These are phyloP conservation scores for Ceratobasidium sp. DNA, from an alignment of 1,284 basidiomycete species.

Conservation along the genomic window DNA sequence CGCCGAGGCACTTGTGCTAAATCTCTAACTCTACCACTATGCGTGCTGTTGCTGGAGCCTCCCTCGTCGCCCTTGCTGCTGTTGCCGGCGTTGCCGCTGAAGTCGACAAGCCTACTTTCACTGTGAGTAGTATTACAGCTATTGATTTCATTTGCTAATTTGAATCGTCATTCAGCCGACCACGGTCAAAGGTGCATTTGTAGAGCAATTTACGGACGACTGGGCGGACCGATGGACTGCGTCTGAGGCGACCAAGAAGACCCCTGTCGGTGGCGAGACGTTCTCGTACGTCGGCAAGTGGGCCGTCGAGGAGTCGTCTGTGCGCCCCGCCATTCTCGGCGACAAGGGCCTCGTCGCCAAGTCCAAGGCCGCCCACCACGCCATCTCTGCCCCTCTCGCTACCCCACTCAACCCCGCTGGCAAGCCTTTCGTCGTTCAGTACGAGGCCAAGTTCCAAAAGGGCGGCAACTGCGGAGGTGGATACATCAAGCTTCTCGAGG, in stretches of 20 bases:
- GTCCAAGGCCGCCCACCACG: constrained; percentile 93
- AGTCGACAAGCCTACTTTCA: constrained; percentile 22
- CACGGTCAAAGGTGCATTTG: constrained; percentile 87
- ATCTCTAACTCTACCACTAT: constrained; percentile 49
- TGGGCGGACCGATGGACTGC: constrained; percentile 95
- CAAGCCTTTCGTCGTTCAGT: constrained; percentile 95
- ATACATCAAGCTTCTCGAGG: constrained; percentile 95
- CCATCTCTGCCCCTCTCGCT: constrained; percentile 93
- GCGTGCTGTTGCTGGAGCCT: constrained; percentile 55
- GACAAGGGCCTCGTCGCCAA: constrained; percentile 93
- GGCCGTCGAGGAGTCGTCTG: constrained; percentile 88
- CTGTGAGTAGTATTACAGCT: neutral
- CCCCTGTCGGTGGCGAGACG: constrained; percentile 89
- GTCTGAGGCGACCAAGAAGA: constrained; percentile 97
- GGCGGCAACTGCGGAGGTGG: constrained; percentile 99
- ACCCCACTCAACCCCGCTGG: constrained; percentile 83
- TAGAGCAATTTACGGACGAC: constrained; percentile 96
- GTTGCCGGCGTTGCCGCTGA: constrained; percentile 29
- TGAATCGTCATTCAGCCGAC: constrained; percentile 68
- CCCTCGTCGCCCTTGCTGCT: constrained; percentile 35
- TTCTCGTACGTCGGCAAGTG: constrained; percentile 98
- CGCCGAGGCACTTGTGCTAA: constrained; percentile 32
- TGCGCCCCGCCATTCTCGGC: constrained; percentile 74
- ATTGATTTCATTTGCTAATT: constrained; percentile 3
- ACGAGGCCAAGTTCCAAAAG: constrained; percentile 99